A percentile compares a stretch with the other conserved stretches of the same genome.
Conservation (phyloP, 1,139 yeast genomes). For the Ogataea hybrid region DNA sequence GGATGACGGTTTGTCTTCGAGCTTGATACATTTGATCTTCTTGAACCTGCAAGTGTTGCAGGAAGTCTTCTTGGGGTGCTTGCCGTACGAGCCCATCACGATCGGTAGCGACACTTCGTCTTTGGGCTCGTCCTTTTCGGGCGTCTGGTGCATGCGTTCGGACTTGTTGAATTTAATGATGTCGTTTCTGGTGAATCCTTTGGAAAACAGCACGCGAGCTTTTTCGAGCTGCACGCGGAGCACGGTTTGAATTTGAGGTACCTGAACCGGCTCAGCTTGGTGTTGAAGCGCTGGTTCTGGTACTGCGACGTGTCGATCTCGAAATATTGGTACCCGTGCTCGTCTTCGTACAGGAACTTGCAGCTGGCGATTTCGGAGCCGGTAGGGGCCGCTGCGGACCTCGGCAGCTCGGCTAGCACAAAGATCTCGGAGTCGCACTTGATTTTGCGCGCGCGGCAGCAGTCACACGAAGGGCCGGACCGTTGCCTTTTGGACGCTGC, state of each 20-base stretch:
- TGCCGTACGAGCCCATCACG: conserved; percentile 11
- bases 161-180: conserved; percentile 35
- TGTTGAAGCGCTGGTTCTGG: conserved; percentile 10
- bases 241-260: conserved; percentile 51
- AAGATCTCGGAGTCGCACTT: conserved; percentile 69
- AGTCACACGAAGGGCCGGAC: conserved; percentile 74
- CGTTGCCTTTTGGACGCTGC: conserved; percentile 44
- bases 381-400: background rate
- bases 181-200: conserved; percentile 61
- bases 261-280: conserved; percentile 21
- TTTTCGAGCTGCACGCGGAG: conserved; percentile 46
- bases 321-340: conserved; percentile 28
- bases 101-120: conserved; percentile 3
- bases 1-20: conserved; percentile 18
- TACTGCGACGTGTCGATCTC: conserved; percentile 18
- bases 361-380: conserved; percentile 30
- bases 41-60: conserved; percentile 32
- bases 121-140: background rate
- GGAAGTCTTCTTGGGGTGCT: conserved; percentile 30
- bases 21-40: conserved; percentile 33
- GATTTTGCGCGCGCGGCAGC: conserved; percentile 68
- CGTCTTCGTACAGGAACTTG: conserved; percentile 25
- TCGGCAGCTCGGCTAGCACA: conserved; percentile 28
- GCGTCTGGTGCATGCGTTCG: conserved; percentile 17
- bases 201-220: conserved; percentile 49